These are phyloP conservation scores for Piper longum DNA, from an alignment of 164 flowering plant genomes.

Conservation along the genomic window DNA sequence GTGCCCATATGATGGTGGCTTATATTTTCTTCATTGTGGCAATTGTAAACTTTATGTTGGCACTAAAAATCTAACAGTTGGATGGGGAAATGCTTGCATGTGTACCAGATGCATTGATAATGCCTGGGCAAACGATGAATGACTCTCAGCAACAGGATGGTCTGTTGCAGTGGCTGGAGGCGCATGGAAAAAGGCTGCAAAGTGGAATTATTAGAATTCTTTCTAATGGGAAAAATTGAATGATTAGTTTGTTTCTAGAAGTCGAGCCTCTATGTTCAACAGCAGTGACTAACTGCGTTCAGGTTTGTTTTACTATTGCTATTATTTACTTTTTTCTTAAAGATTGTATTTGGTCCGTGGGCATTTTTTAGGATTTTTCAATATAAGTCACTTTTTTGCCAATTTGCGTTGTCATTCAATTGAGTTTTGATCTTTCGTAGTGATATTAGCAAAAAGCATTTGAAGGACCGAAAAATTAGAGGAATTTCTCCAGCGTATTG, in stretches of 20 bases:
- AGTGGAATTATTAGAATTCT: slow-evolving; percentile 50
- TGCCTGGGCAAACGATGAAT: slow-evolving; percentile 23
- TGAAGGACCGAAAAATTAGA: no score
- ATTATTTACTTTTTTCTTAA: no score
- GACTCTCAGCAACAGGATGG: slow-evolving; percentile 52
- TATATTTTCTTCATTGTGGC: slow-evolving; percentile 60
- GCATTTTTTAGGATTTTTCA: no score
- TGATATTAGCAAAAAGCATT: no score
- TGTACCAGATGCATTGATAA: slow-evolving; percentile 45
- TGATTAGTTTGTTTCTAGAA: slow-evolving; percentile 63
- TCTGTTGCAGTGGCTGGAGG: slow-evolving; percentile 88
- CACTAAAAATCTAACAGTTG: slow-evolving; percentile 34
- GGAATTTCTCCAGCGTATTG: no score
- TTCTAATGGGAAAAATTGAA: slow-evolving; percentile 18
- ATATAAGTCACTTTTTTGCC: no score
- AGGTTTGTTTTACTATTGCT: slow-evolving; percentile 23
- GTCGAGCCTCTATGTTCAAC: slow-evolving; percentile 51
- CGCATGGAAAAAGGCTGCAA: slow-evolving; percentile 63
- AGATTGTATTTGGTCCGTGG: no score
- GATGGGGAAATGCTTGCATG: slow-evolving; percentile 77
- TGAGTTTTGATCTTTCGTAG: no score
- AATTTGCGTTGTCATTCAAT: no score
- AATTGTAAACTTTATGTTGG: slow-evolving; percentile 72
- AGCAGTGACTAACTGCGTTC: slow-evolving; percentile 67
- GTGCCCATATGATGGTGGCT: slow-evolving; percentile 28